A percentile compares a stretch with the other conserved stretches of the same genome.
phyloP scores from a whole-genome alignment of 2,329 filamentous ascomycete species.

The Graphium sp. region DNA sequence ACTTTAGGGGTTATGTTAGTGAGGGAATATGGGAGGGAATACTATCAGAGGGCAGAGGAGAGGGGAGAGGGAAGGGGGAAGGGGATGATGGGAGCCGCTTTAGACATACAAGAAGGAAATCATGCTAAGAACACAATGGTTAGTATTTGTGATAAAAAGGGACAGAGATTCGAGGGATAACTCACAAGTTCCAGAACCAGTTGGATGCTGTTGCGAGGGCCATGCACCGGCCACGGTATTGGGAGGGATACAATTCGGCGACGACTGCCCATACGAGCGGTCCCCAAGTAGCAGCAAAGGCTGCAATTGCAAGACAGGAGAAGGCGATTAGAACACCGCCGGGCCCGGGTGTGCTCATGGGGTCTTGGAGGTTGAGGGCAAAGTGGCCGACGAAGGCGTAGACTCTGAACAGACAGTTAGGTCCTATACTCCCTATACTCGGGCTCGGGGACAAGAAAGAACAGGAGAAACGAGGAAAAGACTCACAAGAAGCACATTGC shows the following conservation, averaged over 20 bases:
- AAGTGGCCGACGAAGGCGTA: slow-evolving; percentile 32
- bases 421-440: not conserved
- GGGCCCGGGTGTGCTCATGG: slow-evolving; percentile 25
- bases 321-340: slow-evolving; percentile 50
- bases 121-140: slow-evolving; percentile 12
- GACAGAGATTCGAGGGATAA: too few species aligned
- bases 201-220: slow-evolving; percentile 39
- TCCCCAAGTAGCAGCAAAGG: slow-evolving; percentile 54
- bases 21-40: not conserved
- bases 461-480: too few species aligned
- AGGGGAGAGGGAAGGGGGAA: not conserved
- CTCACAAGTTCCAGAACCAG: slow-evolving; percentile 57
- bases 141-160: slow-evolving; percentile 1
- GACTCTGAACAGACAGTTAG: slow-evolving; percentile 11
- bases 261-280: slow-evolving; percentile 51
- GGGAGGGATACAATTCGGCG: slow-evolving; percentile 45
- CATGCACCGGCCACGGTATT: slow-evolving; percentile 36
- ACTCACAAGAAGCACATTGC: slow-evolving; percentile 30
- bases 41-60: not conserved
- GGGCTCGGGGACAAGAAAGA: too few species aligned
- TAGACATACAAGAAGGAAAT: slow-evolving; percentile 29
- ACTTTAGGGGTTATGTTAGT: slow-evolving; percentile 14
- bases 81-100: not conserved
- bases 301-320: slow-evolving; percentile 51
- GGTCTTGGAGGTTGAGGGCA: slow-evolving; percentile 20